Conservation (phyloP, 352 stramenopile genomes). For the Achlya hypogyna region DNA sequence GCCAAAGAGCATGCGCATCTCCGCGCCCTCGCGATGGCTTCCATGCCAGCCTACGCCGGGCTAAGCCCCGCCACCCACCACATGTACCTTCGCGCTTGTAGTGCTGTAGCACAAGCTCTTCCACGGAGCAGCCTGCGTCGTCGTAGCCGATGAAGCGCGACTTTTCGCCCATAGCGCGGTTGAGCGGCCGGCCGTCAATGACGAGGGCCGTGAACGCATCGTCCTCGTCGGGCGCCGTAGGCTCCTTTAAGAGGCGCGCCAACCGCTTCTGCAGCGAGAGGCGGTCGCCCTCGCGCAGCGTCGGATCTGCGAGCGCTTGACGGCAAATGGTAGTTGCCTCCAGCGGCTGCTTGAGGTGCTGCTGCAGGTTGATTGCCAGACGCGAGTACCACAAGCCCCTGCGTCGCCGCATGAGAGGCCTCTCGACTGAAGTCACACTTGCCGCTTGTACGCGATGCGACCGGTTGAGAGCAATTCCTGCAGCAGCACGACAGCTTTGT, state of each 20-base stretch:
- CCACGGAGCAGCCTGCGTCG: constrained; percentile 73
- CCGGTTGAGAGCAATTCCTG: constrained; percentile 47
- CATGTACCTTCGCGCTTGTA: constrained; percentile 26
- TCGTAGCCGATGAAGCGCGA: constrained; percentile 83
- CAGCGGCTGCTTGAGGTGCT: constrained; percentile 42
- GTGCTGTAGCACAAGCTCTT: constrained; percentile 77
- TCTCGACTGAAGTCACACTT: background rate
- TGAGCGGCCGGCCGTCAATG: constrained; percentile 66
- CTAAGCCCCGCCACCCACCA: background rate
- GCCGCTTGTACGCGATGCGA: constrained; percentile 51
- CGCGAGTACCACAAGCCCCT: constrained; percentile 61
- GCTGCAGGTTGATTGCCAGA: constrained; percentile 61
- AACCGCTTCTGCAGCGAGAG: constrained; percentile 43
- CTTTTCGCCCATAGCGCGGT: constrained; percentile 65
- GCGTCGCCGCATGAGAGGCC: too few species aligned
- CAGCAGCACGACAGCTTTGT: constrained; percentile 51
- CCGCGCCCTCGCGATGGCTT: constrained; percentile 70
- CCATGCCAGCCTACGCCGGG: constrained; percentile 62
- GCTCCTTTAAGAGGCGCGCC: constrained; percentile 36
- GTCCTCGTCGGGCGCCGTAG: constrained; percentile 18
- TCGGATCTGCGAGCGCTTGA: constrained; percentile 44
- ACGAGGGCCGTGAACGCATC: too few species aligned
- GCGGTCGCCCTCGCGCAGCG: constrained; percentile 46
- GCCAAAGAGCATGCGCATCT: constrained; percentile 68
- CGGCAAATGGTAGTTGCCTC: constrained; percentile 40